Conservation (phyloP, 2,329 filamentous ascomycete species). For the Apiospora sp. region DNA sequence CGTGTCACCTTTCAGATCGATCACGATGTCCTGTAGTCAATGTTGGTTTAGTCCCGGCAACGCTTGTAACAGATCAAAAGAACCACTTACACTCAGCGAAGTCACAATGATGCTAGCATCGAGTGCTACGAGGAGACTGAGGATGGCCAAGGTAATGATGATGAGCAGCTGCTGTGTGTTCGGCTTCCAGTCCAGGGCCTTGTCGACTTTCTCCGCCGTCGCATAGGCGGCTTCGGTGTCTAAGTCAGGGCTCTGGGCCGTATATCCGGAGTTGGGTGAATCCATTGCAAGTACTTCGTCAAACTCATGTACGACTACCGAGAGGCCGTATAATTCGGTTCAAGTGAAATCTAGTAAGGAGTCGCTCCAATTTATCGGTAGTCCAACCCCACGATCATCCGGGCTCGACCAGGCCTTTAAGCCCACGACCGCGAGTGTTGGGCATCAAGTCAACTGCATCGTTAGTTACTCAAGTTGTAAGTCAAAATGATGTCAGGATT, state of each 20-base stretch:
- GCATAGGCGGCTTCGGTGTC: slow-evolving; percentile 41
- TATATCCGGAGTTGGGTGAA: neutral
- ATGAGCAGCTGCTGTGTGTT: slow-evolving; percentile 27
- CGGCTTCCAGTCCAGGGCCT: slow-evolving; percentile 40
- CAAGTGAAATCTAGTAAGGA: neutral
- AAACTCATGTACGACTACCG: no score
- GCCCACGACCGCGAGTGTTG: neutral
- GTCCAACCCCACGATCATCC: neutral
- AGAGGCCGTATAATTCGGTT: neutral
- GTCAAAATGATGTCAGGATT: neutral
- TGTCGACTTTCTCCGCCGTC: slow-evolving; percentile 48
- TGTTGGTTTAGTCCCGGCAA: neutral
- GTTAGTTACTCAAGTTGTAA: neutral
- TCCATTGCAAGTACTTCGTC: neutral
- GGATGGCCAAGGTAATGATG: slow-evolving; percentile 26
- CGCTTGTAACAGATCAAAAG: neutral
- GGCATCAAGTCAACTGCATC: neutral
- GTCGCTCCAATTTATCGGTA: neutral
- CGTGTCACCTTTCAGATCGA: slow-evolving; percentile 33
- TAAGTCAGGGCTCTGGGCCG: slow-evolving; percentile 29
- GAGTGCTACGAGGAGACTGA: slow-evolving; percentile 25
- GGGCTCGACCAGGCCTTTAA: neutral
- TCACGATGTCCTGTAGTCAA: slow-evolving; percentile 32
- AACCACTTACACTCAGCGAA: slow-evolving; percentile 23
- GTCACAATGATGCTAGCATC: slow-evolving; percentile 28